Conservation (phyloP, 768 basidiomycete genomes). For the Favolaschia claudopus region DNA sequence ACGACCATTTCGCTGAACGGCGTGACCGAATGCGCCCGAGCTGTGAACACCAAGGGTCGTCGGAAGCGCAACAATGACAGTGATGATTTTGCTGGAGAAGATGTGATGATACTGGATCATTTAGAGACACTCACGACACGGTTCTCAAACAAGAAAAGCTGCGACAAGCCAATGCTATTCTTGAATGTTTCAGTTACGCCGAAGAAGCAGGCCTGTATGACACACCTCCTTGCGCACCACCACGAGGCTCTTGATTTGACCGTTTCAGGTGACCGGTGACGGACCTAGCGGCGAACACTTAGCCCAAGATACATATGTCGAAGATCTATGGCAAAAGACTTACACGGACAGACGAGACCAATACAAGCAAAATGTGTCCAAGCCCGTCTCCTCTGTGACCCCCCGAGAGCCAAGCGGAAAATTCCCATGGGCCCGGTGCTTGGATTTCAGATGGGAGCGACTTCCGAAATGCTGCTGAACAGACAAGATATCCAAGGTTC, state of each 20-base stretch:
- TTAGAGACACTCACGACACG: background rate
- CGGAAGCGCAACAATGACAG: background rate
- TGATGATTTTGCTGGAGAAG: background rate
- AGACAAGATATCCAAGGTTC: background rate
- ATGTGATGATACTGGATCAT: background rate
- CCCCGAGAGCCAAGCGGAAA: too few species aligned
- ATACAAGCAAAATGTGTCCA: slow-evolving; percentile 13
- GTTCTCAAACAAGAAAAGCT: background rate
- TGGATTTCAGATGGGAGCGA: background rate
- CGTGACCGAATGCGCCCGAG: slow-evolving; percentile 3
- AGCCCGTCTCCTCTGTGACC: too few species aligned
- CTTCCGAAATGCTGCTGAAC: slow-evolving; percentile 1
- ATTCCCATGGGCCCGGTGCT: background rate
- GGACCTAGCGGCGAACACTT: background rate
- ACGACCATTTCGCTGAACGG: slow-evolving; percentile 36
- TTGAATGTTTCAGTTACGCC: slow-evolving; percentile 11
- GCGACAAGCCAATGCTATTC: too few species aligned
- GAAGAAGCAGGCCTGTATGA: slow-evolving; percentile 8
- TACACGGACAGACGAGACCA: slow-evolving; percentile 19
- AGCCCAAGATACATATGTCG: background rate
- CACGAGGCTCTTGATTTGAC: background rate
- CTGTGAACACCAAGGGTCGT: slow-evolving; percentile 17
- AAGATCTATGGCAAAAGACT: slow-evolving; percentile 15
- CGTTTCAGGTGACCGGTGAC: background rate
- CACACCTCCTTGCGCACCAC: background rate